Percentiles rank a stretch among this genome's conserved stretches.
These are phyloP conservation scores for Pseudocercospora fuligena DNA, from an alignment of 2,329 filamentous ascomycete species.

Conservation along the genomic window DNA sequence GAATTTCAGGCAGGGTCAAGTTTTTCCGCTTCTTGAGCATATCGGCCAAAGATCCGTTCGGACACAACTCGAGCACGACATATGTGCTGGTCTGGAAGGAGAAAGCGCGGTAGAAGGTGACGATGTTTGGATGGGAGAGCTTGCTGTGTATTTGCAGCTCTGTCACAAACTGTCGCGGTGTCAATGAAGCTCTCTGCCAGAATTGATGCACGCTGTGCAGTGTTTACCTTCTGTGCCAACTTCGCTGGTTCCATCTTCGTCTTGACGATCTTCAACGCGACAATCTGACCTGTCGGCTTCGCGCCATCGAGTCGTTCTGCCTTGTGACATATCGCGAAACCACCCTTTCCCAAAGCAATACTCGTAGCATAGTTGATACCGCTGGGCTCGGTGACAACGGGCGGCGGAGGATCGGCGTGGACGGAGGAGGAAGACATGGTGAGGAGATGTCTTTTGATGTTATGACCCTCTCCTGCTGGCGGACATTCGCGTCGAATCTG, in stretches of 20 bases:
- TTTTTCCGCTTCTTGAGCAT: slow-evolving; percentile 93
- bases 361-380: slow-evolving; percentile 76
- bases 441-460: slow-evolving; percentile 18
- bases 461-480: slow-evolving; percentile 15
- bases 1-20: slow-evolving; percentile 72
- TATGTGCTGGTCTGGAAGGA: slow-evolving; percentile 88
- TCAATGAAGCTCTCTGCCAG: neutral
- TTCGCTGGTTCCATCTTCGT: slow-evolving; percentile 78
- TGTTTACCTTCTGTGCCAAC: slow-evolving; percentile 77
- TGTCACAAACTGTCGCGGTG: slow-evolving; percentile 63
- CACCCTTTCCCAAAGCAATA: slow-evolving; percentile 76
- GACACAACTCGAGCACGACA: slow-evolving; percentile 90
- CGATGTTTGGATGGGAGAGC: slow-evolving; percentile 93
- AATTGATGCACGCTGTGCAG: neutral
- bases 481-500: neutral
- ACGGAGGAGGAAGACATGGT: slow-evolving; percentile 44
- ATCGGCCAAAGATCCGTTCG: slow-evolving; percentile 95
- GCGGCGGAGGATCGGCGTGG: slow-evolving; percentile 57
- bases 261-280: slow-evolving; percentile 82
- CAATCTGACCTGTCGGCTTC: slow-evolving; percentile 65
- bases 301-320: slow-evolving; percentile 64
- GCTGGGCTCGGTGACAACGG: slow-evolving; percentile 69
- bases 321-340: slow-evolving; percentile 81
- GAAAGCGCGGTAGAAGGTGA: slow-evolving; percentile 93
- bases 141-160: slow-evolving; percentile 99